Evolutionary conservation across 176 grass and related monocot genomes (phyloP).

Genomic region (Oryza australiensis): DNA sequence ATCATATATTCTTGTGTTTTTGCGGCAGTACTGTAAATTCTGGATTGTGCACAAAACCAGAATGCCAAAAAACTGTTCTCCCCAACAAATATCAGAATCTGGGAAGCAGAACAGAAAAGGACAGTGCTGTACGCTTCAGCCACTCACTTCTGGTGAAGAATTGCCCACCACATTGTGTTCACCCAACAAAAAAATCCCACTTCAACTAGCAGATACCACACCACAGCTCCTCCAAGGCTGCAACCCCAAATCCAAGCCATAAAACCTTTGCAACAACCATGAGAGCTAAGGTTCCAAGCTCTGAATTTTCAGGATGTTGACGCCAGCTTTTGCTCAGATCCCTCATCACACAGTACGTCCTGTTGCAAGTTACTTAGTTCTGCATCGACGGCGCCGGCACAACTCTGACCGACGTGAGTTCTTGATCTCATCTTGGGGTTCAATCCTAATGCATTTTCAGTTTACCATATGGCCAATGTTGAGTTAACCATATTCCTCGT

Average conservation of each 20-base stretch:
- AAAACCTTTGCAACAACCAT: slow-evolving; percentile 28
- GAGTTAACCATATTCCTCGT: neutral
- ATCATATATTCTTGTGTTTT: neutral
- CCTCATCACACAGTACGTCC: slow-evolving; percentile 24
- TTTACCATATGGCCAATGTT: neutral
- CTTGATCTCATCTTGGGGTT: neutral
- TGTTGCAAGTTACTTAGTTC: slow-evolving; percentile 3
- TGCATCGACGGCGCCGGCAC: neutral
- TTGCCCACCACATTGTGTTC: neutral
- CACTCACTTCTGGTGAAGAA: slow-evolving; percentile 32
- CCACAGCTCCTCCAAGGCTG: neutral
- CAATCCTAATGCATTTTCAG: neutral
- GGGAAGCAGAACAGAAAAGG: slow-evolving; percentile 32
- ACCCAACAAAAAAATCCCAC: slow-evolving; percentile 19
- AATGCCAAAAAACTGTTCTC: neutral
- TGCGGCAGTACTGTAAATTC: neutral
- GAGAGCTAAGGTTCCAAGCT: slow-evolving; percentile 34
- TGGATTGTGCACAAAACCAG: neutral
- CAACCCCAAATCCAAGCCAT: slow-evolving; percentile 35
- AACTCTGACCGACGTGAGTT: slow-evolving; percentile 33
- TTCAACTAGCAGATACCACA: slow-evolving; percentile 3
- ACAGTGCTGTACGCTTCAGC: slow-evolving; percentile 23
- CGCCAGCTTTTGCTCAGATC: slow-evolving; percentile 32
- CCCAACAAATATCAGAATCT: slow-evolving; percentile 31
- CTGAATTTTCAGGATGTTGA: slow-evolving; percentile 46